These are phyloP conservation scores for Yarrowia porcina DNA, from an alignment of 805 yeast species.

Conservation along the genomic window DNA sequence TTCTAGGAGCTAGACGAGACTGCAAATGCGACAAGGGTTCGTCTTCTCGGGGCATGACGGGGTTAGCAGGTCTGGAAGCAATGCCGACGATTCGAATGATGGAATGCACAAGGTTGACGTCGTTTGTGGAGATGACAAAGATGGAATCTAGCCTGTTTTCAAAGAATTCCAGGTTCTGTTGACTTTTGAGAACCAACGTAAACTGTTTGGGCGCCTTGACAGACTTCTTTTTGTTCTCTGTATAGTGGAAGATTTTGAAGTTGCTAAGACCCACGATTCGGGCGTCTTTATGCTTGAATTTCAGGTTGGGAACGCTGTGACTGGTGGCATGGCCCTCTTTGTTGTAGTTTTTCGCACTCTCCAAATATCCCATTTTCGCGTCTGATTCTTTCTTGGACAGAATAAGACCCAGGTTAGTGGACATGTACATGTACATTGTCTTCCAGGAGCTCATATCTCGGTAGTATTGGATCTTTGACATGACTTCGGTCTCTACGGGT, in stretches of 20 bases:
- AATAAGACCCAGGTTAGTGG: slow-evolving; percentile 3
- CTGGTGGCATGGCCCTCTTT: not conserved
- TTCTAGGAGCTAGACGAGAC: not conserved
- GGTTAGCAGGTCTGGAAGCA: not conserved
- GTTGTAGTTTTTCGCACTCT: slow-evolving; percentile 5
- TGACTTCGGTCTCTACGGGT: slow-evolving; percentile 15
- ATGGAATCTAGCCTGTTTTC: slow-evolving; percentile 14
- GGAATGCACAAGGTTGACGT: slow-evolving; percentile 3
- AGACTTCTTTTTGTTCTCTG: not conserved
- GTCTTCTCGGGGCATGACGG: not conserved
- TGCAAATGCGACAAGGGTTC: slow-evolving; percentile 2
- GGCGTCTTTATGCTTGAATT: slow-evolving; percentile 21
- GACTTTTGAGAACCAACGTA: slow-evolving; percentile 7
- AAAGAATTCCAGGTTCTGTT: slow-evolving; percentile 9
- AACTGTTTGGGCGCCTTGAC: slow-evolving; percentile 22
- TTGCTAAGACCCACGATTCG: not conserved
- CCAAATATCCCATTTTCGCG: slow-evolving; percentile 11
- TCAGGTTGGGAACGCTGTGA: not conserved
- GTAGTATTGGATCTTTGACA: slow-evolving; percentile 5
- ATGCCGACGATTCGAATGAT: slow-evolving; percentile 10
- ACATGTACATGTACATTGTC: slow-evolving; percentile 3
- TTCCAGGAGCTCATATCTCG: slow-evolving; percentile 15
- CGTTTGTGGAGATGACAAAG: slow-evolving; percentile 9
- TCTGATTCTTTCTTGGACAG: slow-evolving; percentile 21
- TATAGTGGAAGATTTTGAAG: not conserved